Base-by-base conservation (phyloP, 441 rosid genomes). In the Euphorbia schlechtendalii region DNA sequence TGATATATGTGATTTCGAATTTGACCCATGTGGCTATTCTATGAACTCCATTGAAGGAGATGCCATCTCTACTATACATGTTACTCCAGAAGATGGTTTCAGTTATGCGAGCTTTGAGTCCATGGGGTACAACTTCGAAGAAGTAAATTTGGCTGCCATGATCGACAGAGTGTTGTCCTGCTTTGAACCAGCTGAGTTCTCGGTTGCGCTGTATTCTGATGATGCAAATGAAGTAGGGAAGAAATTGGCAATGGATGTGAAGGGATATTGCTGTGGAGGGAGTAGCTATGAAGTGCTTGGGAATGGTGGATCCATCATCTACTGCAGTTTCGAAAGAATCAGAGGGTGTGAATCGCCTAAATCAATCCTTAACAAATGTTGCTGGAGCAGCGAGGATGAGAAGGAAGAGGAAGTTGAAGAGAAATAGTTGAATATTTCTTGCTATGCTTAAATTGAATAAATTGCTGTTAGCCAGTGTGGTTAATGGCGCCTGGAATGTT, bases 61-160 rank as follows among this genome's bases (percentile, higher is more conserved):
- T 71, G 89, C 91, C 4, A 65, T 86, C 22, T 90, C 96, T 3
- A 90, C 97, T 8, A 82, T 90, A 65, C 96, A 90, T 52, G 82
- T 90, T 2, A 87, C 92, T 0, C 97, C 92, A 0, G 96, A 88
- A 70, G 96, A 88, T 0, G 85, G 92, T 10, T 84, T 84, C 70
- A 90, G 92, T 40, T 90, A 87, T 64, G 96, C 95, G 6, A 87
- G 96, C 78, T 90, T 87, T 59, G 95, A 90, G 74, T 76, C 85
- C 0, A 81, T 75, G 48, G 89, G 95, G 0, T 87, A 86, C 69
- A 74, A 84, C 65, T 74, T 75, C 10, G 73, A 74, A 43, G 69
- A n/a, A 3, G 43, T 76, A 69, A 73, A 70, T 56, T 46, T 78
- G 69, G 61, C 55, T 20, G 71, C 72, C 72, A 55, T 90, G 77